Percentiles rank a stretch among this genome's conserved stretches.
Evolutionary conservation across 345 rosid genomes (phyloP).

Genomic region (Lumnitzera racemosa): DNA sequence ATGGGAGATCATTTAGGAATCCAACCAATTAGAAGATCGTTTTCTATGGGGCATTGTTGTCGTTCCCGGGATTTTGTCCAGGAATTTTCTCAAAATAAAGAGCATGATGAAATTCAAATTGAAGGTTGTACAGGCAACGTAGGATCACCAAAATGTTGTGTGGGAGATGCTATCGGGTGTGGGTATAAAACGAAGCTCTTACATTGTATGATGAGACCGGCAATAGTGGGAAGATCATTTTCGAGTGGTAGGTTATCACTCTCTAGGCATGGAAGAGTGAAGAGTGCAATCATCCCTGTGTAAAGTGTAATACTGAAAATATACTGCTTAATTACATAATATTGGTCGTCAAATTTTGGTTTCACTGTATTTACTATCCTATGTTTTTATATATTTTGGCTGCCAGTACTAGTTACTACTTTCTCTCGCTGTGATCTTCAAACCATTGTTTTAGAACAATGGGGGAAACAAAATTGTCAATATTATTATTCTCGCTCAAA

Average conservation of each 20-base stretch:
- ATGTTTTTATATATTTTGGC: too few species aligned
- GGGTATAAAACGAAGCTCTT: slow-evolving; percentile 19
- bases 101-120: neutral
- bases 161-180: slow-evolving; percentile 16
- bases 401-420: too few species aligned
- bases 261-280: slow-evolving; percentile 24
- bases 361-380: too few species aligned
- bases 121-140: slow-evolving; percentile 17
- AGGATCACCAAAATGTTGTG: slow-evolving; percentile 25
- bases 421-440: too few species aligned
- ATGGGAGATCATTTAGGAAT: neutral
- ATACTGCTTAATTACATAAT: too few species aligned
- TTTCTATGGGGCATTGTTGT: slow-evolving; percentile 18
- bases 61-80: neutral
- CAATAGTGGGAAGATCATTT: slow-evolving; percentile 48
- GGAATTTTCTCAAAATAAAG: neutral
- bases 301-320: neutral
- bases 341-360: too few species aligned
- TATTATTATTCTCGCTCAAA: too few species aligned
- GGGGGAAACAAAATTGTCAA: too few species aligned
- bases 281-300: slow-evolving; percentile 10
- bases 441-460: too few species aligned
- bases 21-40: slow-evolving; percentile 10
- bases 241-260: slow-evolving; percentile 51
- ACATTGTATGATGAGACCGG: slow-evolving; percentile 11